These are phyloP conservation scores for Rhodosporidiobolus odoratus DNA, from an alignment of 768 basidiomycete species.

Conservation along the genomic window DNA sequence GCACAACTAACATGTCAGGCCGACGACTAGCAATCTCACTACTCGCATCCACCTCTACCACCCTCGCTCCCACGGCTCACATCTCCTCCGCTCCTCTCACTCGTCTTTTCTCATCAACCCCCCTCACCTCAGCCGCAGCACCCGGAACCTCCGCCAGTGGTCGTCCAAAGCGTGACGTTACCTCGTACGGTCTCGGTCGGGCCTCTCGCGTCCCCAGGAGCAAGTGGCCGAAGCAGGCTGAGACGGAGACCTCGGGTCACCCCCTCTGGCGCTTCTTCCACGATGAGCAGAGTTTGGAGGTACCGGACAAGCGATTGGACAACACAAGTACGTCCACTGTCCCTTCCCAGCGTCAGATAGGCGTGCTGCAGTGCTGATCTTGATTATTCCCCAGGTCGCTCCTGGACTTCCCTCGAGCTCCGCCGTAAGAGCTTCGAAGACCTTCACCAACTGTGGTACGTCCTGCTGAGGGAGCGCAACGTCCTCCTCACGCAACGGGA, in stretches of 20 bases:
- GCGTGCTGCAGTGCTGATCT: not conserved
- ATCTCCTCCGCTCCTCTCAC: not conserved
- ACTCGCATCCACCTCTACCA: too few relatives aligned
- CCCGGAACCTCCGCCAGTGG: constrained; percentile 15
- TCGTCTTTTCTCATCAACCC: constrained; percentile 4
- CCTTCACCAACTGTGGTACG: constrained; percentile 91
- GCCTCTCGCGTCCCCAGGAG: not conserved
- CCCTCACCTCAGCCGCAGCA: not conserved
- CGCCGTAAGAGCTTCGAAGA: constrained; percentile 87
- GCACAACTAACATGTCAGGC: too few relatives aligned
- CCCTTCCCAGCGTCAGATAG: not conserved
- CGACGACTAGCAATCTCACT: too few relatives aligned
- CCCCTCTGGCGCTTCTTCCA: constrained; percentile 44
- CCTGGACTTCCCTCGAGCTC: constrained; percentile 81
- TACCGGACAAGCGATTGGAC: constrained; percentile 32
- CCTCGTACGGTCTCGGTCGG: constrained; percentile 35
- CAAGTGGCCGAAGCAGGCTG: constrained; percentile 11
- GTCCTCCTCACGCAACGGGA: constrained; percentile 79
- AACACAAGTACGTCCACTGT: constrained; percentile 17
- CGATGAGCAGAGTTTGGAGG: constrained; percentile 29
- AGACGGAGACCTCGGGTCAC: constrained; percentile 33
- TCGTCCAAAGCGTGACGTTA: constrained; percentile 39
- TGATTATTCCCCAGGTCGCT: constrained; percentile 58
- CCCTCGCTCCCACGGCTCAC: not conserved
- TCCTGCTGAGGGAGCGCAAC: constrained; percentile 81